Base-by-base conservation (phyloP, 805 yeast genomes). In the Candida palmyrensis region DNA sequence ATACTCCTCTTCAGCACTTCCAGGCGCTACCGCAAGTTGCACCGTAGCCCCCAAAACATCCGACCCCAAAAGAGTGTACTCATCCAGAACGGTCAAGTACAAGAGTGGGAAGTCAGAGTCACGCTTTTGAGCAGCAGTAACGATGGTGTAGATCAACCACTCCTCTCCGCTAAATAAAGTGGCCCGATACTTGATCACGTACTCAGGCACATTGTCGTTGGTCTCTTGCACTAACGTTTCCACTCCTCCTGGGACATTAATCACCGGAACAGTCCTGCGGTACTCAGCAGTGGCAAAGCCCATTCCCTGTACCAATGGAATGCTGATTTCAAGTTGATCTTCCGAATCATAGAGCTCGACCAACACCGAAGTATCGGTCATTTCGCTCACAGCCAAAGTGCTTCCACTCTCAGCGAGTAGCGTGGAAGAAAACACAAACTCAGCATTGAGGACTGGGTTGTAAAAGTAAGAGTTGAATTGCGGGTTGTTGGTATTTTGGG, bases 241-340 rank as follows among this genome's bases (percentile, higher is more conserved):
- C 36, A 77, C 49, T 4, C 79, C 81, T 27, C 70, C 57, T 37
- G 62, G 63, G 2, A 77, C 61, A 41, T 59, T 62, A 18, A 77
- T 44, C 14, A 53, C 44, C 12, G 79, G 72, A 18, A 69, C 59
- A 33, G 50, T 44, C 7, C 78, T 77, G 44, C 68, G 56, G 41
- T 70, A 72, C 10, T 73, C 49, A 18, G 71, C 76, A 4, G 79
- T 67, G 5, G 64, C 62, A 41, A 75, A 65, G 13, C 82, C 83
- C 76, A 75, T 71, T 37, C 83, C 83, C 48, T 71, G 73, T 11
- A 74, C 79, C 27, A 78, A 42, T 3, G 79, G 76, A 29, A 73
- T 41, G 23, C 65, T 62, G 13, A 79, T 56, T n/a, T n/a, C n/a
- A n/a, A n/a, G n/a, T 29, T 53, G 55, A 30, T 71, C 24, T 13